These are phyloP conservation scores for Theobroma grandiflorum DNA, from an alignment of 441 rosid genomes.

Conservation along the genomic window DNA sequence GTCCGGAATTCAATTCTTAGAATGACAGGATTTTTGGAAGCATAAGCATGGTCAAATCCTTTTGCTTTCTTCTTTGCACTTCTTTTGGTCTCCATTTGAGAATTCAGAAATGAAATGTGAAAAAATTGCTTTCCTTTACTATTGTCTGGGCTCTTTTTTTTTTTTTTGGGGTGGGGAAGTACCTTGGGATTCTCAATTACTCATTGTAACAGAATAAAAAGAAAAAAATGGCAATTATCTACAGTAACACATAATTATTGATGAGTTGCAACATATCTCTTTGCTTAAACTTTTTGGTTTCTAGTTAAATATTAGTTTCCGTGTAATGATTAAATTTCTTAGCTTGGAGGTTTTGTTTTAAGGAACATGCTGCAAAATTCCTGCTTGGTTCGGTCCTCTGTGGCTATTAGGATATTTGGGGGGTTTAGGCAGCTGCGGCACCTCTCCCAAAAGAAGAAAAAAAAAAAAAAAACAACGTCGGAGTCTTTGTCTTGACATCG, in stretches of 20 bases:
- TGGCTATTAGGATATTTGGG: neutral
- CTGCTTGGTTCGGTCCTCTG: neutral
- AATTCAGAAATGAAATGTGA: slow-evolving; percentile 15
- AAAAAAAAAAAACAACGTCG: neutral
- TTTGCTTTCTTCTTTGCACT: neutral
- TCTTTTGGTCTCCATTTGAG: neutral
- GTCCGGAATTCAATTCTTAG: slow-evolving; percentile 82
- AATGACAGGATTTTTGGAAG: slow-evolving; percentile 88
- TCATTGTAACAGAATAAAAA: neutral
- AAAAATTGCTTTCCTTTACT: slow-evolving; percentile 24
- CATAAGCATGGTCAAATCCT: slow-evolving; percentile 29
- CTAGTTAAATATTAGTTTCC: neutral
- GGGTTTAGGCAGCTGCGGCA: slow-evolving; percentile 1
- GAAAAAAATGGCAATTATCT: slow-evolving; percentile 14
- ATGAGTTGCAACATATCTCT: neutral
- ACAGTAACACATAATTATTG: neutral
- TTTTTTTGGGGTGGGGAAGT: neutral
- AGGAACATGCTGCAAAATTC: neutral
- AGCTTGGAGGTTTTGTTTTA: slow-evolving; percentile 13
- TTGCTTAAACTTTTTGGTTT: neutral
- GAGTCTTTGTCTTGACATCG: neutral
- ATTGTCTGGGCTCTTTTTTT: slow-evolving; percentile 26
- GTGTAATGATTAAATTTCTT: neutral
- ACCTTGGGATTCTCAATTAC: slow-evolving; percentile 36
- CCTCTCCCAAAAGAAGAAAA: neutral